Evolutionary conservation across 805 yeast genomes (phyloP), one percentile per base, ranked within the genome.

Genomic region (Yamadazyma olivae): DNA sequence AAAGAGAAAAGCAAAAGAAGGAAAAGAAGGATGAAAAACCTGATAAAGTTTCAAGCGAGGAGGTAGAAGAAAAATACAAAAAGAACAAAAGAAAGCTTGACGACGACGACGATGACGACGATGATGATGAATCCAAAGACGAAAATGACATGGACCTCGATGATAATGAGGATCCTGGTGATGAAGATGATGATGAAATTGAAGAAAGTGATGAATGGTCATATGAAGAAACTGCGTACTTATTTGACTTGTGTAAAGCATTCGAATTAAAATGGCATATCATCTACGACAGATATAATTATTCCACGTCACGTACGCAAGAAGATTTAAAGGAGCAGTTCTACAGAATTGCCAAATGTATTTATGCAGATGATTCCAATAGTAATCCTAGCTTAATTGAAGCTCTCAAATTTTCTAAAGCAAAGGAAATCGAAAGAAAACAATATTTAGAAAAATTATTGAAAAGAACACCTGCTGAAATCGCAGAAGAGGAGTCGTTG

Each of bases 401-500:
- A 20, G 71, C 80, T 18, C 69, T 93, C 51, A 71, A 64, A 29
- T 93, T 73, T 54, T 79, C 86, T 26, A 81, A 79, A 48, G 71
- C 73, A 5, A 79, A 77, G 45, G 99, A 93, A 56, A 41, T 73
- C 15, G 87, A 81, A 48, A 75, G 99, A 43, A 93, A 93, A 49
- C 75, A 75, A 34, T 91, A 91, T 53, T 61, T 93, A 30, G 81
- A 81, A 48, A 77, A 86, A 42, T 64, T 93, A 25, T 68, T 91
- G 28, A 79, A 79, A 24, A 69, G 99, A 47, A 79, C 91, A 2
- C 97, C 99, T 1, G 95, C 97, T 0, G 99, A 93, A 56, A 86
- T 93, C 30, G 98, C 98, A 0, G 99, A 93, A 63, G 99, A 93
- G 55, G 98, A 93, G 57, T 88, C 95, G 0, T 67, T 93, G 33